Evolutionary conservation across 306 rosid species (phyloP).

Genomic region (Pyrus betulifolia): DNA sequence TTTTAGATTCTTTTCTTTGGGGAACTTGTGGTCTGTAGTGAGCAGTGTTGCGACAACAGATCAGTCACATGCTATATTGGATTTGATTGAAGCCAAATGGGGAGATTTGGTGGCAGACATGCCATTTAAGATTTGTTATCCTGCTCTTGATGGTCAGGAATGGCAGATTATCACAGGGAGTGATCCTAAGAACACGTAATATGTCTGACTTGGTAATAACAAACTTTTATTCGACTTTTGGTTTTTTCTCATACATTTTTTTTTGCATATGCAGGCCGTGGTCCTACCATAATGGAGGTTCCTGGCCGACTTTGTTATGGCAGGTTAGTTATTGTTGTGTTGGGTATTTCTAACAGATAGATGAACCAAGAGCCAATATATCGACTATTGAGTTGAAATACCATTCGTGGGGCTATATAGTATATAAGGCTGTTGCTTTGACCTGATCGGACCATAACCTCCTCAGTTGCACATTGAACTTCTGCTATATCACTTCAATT

Average conservation of each 20-base stretch:
- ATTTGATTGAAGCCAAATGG: slow-evolving; percentile 84
- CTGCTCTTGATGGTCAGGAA: slow-evolving; percentile 82
- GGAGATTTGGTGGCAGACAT: slow-evolving; percentile 73
- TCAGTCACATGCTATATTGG: slow-evolving; percentile 75
- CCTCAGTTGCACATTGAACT: not conserved
- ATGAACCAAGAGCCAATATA: not conserved
- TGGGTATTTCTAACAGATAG: not conserved
- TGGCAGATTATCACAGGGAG: slow-evolving; percentile 88
- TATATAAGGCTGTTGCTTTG: not conserved
- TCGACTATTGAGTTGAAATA: not conserved
- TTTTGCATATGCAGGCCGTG: slow-evolving; percentile 57
- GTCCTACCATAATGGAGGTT: slow-evolving; percentile 87
- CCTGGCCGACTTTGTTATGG: slow-evolving; percentile 93
- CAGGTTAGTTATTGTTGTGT: slow-evolving; percentile 47
- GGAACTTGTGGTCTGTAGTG: slow-evolving; percentile 71
- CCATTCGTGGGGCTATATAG: not conserved
- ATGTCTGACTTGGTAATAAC: slow-evolving; percentile 11
- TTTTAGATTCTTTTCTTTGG: slow-evolving; percentile 79
- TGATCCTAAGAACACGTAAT: slow-evolving; percentile 83
- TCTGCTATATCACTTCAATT: not conserved
- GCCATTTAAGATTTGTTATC: slow-evolving; percentile 87
- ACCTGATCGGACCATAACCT: too few species aligned
- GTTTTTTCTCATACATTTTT: slow-evolving; percentile 11
- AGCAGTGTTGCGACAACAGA: slow-evolving; percentile 56
- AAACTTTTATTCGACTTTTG: not conserved